Percentiles rank a stretch among this genome's conserved stretches.
phyloP scores from a whole-genome alignment of 345 rosid species.

The Salix arbutifolia region DNA sequence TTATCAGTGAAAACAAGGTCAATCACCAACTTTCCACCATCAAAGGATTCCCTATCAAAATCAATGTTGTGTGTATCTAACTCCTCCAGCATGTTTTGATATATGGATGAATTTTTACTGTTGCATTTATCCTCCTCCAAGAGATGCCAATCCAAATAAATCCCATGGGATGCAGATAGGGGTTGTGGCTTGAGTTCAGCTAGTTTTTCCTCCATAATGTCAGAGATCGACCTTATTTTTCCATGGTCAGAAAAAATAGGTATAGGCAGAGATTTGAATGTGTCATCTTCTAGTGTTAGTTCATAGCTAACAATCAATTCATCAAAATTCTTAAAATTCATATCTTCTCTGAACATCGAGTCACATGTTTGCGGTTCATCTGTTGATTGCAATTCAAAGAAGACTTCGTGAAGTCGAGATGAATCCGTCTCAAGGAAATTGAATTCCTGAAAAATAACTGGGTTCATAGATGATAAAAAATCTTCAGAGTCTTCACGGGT shows the following conservation, averaged over 20 bases:
- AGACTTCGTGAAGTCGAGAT: conserved; percentile 39
- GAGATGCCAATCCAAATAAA: conserved; percentile 84
- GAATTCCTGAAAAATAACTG: conserved; percentile 49
- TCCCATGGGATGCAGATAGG: conserved; percentile 64
- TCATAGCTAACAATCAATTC: conserved; percentile 68
- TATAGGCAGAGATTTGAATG: conserved; percentile 69
- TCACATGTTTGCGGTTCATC: conserved; percentile 42
- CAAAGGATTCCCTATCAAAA: conserved; percentile 33
- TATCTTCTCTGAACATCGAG: conserved; percentile 48
- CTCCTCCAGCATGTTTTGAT: conserved; percentile 33
- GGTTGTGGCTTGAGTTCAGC: conserved; percentile 42
- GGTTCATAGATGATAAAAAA: conserved; percentile 20
- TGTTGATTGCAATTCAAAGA: conserved; percentile 33
- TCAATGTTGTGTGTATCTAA: conserved; percentile 35
- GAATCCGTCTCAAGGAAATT: conserved; percentile 44
- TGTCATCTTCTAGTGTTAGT: conserved; percentile 63
- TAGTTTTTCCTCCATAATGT: conserved; percentile 41
- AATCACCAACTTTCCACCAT: conserved; percentile 41
- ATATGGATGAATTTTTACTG: conserved; percentile 25
- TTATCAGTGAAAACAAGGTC: conserved; percentile 57
- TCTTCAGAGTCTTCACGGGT: conserved; percentile 22
- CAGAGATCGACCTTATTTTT: conserved; percentile 37
- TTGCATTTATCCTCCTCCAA: conserved; percentile 52
- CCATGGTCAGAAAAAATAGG: conserved; percentile 51
- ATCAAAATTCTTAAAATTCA: conserved; percentile 59